Conservation (phyloP, 306 rosid genomes). For the Lotus japonicus region DNA sequence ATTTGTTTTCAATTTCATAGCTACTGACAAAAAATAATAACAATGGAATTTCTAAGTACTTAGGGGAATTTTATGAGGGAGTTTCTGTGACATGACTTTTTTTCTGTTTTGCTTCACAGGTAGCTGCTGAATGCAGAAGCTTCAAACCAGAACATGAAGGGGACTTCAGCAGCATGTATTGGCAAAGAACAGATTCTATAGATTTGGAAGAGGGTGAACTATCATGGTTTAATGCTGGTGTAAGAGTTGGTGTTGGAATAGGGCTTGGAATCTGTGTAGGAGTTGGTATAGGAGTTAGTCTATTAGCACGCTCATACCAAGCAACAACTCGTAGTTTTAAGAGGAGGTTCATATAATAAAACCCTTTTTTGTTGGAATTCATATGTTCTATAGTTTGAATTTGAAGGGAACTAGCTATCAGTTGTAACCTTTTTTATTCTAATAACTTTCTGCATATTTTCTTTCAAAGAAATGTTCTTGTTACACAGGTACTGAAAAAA, state of each 20-base stretch:
- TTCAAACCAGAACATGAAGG: slow-evolving; percentile 44
- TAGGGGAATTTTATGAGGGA: neutral
- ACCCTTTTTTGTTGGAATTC: neutral
- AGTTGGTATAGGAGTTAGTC: slow-evolving; percentile 48
- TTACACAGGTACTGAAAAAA: neutral
- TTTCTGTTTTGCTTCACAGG: slow-evolving; percentile 25
- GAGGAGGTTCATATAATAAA: slow-evolving; percentile 38
- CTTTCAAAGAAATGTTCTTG: slow-evolving; percentile 10
- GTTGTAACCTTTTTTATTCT: neutral
- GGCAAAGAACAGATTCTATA: slow-evolving; percentile 30
- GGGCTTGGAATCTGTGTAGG: slow-evolving; percentile 61
- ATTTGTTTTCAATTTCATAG: neutral
- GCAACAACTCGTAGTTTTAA: slow-evolving; percentile 39
- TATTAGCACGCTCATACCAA: slow-evolving; percentile 51
- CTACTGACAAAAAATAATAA: neutral
- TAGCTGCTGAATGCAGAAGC: slow-evolving; percentile 27
- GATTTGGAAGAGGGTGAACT: slow-evolving; percentile 59
- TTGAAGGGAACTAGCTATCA: too few species aligned
- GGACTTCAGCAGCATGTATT: slow-evolving; percentile 32
- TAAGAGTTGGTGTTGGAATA: slow-evolving; percentile 69
- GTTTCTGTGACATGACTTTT: neutral
- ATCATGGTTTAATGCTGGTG: slow-evolving; percentile 69
- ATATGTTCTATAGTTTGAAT: neutral
- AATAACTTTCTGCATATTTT: neutral
- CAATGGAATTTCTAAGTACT: neutral